phyloP scores from a whole-genome alignment of 2,329 filamentous ascomycete genomes.

The Epichloe typhina region DNA sequence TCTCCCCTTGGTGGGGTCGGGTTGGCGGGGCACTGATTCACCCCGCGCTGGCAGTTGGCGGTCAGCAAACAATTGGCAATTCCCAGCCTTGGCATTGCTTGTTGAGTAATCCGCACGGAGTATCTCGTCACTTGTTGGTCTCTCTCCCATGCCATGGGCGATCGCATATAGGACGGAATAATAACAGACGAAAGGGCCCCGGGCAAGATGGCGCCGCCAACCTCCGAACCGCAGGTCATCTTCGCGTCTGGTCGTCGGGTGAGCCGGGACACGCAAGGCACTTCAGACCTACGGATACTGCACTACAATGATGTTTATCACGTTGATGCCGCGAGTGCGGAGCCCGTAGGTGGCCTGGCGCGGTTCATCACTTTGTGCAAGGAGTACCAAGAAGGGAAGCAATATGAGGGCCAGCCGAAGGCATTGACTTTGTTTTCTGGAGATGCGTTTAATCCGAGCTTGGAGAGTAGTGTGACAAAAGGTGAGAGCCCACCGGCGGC shows the following conservation, averaged over 20 bases:
- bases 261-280: slow-evolving; percentile 1
- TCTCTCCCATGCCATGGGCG: not conserved
- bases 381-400: slow-evolving; percentile 53
- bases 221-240: slow-evolving; percentile 15
- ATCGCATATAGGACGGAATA: not conserved
- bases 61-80: not conserved
- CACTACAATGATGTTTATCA: slow-evolving; percentile 96
- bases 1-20: not conserved
- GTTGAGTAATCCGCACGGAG: no score
- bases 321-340: slow-evolving; percentile 59
- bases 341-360: slow-evolving; percentile 70
- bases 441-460: slow-evolving; percentile 82
- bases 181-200: not conserved
- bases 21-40: not conserved
- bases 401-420: slow-evolving; percentile 49
- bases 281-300: slow-evolving; percentile 63
- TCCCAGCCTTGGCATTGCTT: not conserved
- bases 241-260: slow-evolving; percentile 11
- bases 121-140: no score
- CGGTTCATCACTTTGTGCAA: slow-evolving; percentile 70
- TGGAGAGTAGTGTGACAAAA: slow-evolving; percentile 83
- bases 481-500: slow-evolving; percentile 28
- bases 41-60: not conserved
- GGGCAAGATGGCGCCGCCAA: slow-evolving; percentile 9
- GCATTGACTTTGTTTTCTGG: slow-evolving; percentile 77